Evolutionary conservation across 2,329 filamentous ascomycete species (phyloP).

Genomic region (Coniochaeta prunicola): DNA sequence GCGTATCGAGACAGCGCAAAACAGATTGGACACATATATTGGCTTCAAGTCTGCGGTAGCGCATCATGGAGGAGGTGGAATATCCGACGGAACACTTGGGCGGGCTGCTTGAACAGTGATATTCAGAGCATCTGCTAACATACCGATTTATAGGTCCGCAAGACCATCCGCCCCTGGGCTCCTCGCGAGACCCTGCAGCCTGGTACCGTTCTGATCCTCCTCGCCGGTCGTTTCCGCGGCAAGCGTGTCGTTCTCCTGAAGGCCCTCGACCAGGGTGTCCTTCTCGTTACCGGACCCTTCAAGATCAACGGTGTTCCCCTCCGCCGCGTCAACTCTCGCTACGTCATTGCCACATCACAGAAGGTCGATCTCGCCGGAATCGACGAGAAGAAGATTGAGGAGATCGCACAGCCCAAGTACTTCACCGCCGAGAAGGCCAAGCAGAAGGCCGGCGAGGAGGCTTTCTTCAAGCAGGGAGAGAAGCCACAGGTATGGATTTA

Average conservation of each 20-base stretch:
- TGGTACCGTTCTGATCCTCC: constrained; percentile 95
- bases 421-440: constrained; percentile 92
- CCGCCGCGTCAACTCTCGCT: constrained; percentile 86
- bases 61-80: not conserved
- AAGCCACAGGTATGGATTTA: constrained; percentile 74
- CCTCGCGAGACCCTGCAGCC: constrained; percentile 85
- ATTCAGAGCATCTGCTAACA: constrained; percentile 17
- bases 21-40: not conserved
- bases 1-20: not conserved
- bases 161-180: constrained; percentile 81
- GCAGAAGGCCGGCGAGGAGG: constrained; percentile 95
- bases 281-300: constrained; percentile 98
- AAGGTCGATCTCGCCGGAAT: constrained; percentile 79
- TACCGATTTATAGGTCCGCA: constrained; percentile 66
- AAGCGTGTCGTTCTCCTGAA: constrained; percentile 99
- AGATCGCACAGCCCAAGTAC: constrained; percentile 74
- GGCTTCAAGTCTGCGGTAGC: not conserved
- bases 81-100: not conserved
- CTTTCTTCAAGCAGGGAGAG: constrained; percentile 99
- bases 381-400: constrained; percentile 83
- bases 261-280: constrained; percentile 92
- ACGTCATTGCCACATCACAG: constrained; percentile 85
- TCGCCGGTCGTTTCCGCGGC: constrained; percentile 98
- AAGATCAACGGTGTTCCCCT: constrained; percentile 99
- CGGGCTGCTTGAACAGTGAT: not conserved